Base-by-base conservation (phyloP, 1,284 basidiomycete species). In the Crocinoboletus sp. region DNA sequence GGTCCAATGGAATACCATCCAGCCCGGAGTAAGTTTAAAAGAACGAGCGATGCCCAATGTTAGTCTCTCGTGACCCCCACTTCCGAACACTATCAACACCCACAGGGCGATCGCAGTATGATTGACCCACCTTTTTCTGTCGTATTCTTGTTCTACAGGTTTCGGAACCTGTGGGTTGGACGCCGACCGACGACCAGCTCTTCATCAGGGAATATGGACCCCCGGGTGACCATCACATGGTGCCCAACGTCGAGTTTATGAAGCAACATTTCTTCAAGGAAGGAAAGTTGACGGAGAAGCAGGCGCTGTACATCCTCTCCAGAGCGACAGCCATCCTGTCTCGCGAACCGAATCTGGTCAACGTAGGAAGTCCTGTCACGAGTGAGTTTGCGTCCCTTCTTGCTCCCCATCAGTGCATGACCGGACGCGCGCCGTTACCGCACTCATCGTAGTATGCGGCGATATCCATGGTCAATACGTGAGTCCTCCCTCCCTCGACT, bases 391-490 rank as follows among this genome's bases (percentile, higher is more conserved):
- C 8, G 11, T 44, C 30, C n/a, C 23, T 29, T 35, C 13, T 38
- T 40, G 11, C n/a, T 28, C 31, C 23, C 37, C 37, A 40, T 45
- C 38, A 27, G 13, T 31, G 15, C 38, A 19, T 55, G 22, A 57
- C 38, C 2, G 37, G 29, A 40, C 37, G 40, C 15, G 38, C 55
- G 50, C 36, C 31, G 13, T 38, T 31, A 2, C 16, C 17, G 6
- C 15, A 30, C 15, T 17, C 27, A 9, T 46, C 43, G 28, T 54
- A 94, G 93, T 97, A 51, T 94, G 92, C 61, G 94, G 94, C 39
- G 95, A 99, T 71, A 94, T 98, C 43, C 95, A 99, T 65, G 95
- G 95, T 8, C 95, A 99, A 87, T 99, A 94, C 69, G 92, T 95
- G 69, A 69, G 89, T 70, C 40, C 22, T 33, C 33, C 8, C 7